These are phyloP conservation scores for Fusarium piperis DNA, from an alignment of 2,329 filamentous ascomycete genomes.

Conservation along the genomic window DNA sequence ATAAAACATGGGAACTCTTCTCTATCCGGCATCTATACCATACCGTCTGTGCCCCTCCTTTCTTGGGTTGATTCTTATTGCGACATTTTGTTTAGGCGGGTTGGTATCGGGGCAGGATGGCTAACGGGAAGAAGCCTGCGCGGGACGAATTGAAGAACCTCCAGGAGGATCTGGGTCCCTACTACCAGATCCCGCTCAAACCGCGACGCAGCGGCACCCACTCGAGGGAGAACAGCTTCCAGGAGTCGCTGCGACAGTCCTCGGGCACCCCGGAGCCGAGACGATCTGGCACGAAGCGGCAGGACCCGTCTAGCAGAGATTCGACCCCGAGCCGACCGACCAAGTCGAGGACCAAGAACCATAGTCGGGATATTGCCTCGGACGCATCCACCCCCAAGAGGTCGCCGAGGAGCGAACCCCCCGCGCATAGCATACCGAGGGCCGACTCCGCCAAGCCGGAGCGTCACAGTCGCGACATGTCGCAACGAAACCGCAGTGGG, in stretches of 20 bases:
- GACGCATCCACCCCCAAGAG: conserved; percentile 38
- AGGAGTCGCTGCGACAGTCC: conserved; percentile 34
- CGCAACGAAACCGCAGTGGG: conserved; percentile 56
- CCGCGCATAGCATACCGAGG: conserved; percentile 29
- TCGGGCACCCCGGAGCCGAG: conserved; percentile 41
- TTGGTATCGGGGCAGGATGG: conserved; percentile 45
- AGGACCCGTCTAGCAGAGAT: conserved; percentile 41
- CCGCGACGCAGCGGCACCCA: conserved; percentile 38
- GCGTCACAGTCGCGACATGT: conserved; percentile 47
- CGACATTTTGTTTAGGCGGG: conserved; percentile 43
- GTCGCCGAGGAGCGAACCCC: conserved; percentile 37
- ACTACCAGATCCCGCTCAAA: conserved; percentile 42
- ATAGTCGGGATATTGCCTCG: conserved; percentile 26
- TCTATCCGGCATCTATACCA: conserved; percentile 3
- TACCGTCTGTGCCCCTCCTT: conserved; percentile 28
- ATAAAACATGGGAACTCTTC: background rate
- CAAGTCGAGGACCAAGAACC: conserved; percentile 35
- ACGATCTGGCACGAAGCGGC: conserved; percentile 35
- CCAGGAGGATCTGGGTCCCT: conserved; percentile 48
- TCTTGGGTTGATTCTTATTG: conserved; percentile 45
- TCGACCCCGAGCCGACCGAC: conserved; percentile 39
- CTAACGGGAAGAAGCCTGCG: conserved; percentile 48
- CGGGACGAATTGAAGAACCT: conserved; percentile 48
- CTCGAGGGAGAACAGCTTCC: conserved; percentile 37
- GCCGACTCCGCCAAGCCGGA: conserved; percentile 38